Conservation (phyloP, 2,329 filamentous ascomycete species). For the Ophiocordyceps camponoti-floridani region DNA sequence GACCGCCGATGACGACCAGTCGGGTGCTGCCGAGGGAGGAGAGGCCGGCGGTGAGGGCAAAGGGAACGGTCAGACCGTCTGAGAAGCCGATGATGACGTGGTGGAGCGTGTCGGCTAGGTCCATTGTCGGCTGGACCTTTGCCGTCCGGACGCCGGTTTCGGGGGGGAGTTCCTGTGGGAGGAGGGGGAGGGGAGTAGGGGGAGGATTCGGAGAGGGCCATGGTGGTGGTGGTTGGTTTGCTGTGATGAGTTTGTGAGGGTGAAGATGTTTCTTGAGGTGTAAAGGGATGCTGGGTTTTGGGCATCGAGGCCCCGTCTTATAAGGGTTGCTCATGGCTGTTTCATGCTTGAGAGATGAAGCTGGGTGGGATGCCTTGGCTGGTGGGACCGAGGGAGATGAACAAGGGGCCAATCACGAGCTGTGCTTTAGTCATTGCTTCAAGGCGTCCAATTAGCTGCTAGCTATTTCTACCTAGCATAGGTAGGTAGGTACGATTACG, state of each 20-base stretch:
- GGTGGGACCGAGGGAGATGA: not conserved
- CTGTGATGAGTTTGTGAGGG: too few species aligned
- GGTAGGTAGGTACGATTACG: too few species aligned
- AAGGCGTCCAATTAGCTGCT: not conserved
- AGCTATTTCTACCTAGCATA: not conserved
- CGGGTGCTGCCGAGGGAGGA: constrained; percentile 45
- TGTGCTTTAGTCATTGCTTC: constrained; percentile 14
- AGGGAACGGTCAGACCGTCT: constrained; percentile 64
- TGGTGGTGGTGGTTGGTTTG: too few species aligned
- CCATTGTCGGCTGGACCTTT: constrained; percentile 1
- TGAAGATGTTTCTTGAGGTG: too few species aligned
- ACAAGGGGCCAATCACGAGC: constrained; percentile 11
- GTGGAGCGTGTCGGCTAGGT: constrained; percentile 28
- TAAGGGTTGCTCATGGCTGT: constrained; percentile 1
- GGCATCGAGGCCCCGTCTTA: too few species aligned
- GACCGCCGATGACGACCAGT: constrained; percentile 52
- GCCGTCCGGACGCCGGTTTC: not conserved
- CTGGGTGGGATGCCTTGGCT: too few species aligned
- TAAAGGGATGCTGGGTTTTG: too few species aligned
- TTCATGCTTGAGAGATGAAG: too few species aligned
- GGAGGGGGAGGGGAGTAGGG: not conserved
- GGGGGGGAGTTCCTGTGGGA: not conserved
- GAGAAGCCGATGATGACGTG: constrained; percentile 62
- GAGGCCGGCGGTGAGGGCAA: constrained; percentile 59
- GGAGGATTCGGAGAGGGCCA: too few species aligned